Evolutionary conservation across 208 protist species (phyloP).

Genomic region (Wallacemonas sp.): DNA sequence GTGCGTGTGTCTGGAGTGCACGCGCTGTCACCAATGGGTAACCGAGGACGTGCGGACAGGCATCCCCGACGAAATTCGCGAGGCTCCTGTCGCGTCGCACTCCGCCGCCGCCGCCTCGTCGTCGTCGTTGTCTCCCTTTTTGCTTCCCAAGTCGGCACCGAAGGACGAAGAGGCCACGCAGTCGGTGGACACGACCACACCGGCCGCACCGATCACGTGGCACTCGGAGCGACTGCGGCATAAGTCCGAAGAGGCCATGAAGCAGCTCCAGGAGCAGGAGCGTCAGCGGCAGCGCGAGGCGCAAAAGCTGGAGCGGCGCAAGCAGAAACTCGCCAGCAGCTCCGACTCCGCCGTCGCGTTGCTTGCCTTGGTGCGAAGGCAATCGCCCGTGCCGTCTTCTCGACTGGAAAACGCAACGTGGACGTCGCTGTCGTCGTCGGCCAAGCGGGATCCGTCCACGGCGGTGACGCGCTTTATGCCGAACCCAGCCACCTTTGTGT

Average conservation of each 20-base stretch:
- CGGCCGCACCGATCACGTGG: slow-evolving; percentile 20
- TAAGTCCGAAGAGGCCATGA: slow-evolving; percentile 14
- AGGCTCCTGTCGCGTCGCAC: slow-evolving; percentile 15
- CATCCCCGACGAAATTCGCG: slow-evolving; percentile 40
- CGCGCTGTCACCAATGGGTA: slow-evolving; percentile 76
- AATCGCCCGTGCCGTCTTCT: background rate
- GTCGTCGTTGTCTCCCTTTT: no score
- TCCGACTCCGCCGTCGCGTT: no score
- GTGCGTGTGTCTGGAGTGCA: slow-evolving; percentile 69
- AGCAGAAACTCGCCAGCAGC: no score
- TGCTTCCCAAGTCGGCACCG: no score
- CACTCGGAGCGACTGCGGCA: slow-evolving; percentile 30
- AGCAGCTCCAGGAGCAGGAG: background rate
- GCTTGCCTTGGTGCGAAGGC: background rate
- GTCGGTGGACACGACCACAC: background rate
- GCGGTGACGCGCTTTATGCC: slow-evolving; percentile 52
- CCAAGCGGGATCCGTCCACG: background rate
- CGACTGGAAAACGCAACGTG: no score
- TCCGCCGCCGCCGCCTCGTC: no score
- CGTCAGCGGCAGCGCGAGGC: background rate
- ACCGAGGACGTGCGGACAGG: slow-evolving; percentile 41
- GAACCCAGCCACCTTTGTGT: slow-evolving; percentile 68
- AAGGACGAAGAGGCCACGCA: slow-evolving; percentile 1
- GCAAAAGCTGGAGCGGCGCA: no score
- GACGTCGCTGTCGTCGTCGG: background rate